Evolutionary conservation across 805 yeast genomes (phyloP).

Genomic region (Metschnikowia lochheadii): DNA sequence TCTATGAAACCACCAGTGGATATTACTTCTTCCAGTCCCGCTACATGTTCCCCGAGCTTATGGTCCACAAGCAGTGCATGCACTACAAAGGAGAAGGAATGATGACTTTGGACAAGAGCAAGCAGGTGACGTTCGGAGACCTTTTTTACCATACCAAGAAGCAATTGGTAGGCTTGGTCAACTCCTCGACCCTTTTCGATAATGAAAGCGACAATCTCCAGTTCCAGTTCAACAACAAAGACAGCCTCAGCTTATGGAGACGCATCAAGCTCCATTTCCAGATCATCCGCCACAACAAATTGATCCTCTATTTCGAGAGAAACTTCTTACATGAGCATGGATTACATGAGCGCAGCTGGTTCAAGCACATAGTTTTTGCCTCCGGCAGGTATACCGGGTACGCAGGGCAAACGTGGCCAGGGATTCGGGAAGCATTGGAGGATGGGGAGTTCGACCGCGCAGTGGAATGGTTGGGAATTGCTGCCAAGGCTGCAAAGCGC

Average conservation of each 20-base stretch:
- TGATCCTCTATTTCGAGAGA: conserved; percentile 47
- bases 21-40: conserved; percentile 2
- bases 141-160: conserved; percentile 24
- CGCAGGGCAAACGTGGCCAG: conserved; percentile 54
- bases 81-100: conserved; percentile 10
- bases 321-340: conserved; percentile 48
- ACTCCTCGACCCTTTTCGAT: conserved; percentile 28
- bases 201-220: conserved; percentile 25
- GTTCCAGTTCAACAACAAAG: conserved; percentile 26
- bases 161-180: conserved; percentile 21
- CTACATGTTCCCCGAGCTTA: conserved; percentile 15
- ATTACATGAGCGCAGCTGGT: conserved; percentile 50
- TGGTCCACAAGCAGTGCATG: conserved; percentile 9
- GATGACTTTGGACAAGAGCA: conserved; percentile 8
- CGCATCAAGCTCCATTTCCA: conserved; percentile 28
- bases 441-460: conserved; percentile 43
- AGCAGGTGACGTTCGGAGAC: conserved; percentile 18
- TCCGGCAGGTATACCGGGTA: conserved; percentile 52
- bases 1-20: conserved; percentile 9
- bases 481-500: conserved; percentile 35
- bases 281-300: conserved; percentile 33
- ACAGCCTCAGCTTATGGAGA: conserved; percentile 34
- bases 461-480: conserved; percentile 42
- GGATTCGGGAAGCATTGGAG: conserved; percentile 52
- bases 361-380: conserved; percentile 61